Percentiles rank a stretch among this genome's conserved stretches.
These are phyloP conservation scores for Secale cereale DNA, from an alignment of 176 grass and related monocot species.

Conservation along the genomic window DNA sequence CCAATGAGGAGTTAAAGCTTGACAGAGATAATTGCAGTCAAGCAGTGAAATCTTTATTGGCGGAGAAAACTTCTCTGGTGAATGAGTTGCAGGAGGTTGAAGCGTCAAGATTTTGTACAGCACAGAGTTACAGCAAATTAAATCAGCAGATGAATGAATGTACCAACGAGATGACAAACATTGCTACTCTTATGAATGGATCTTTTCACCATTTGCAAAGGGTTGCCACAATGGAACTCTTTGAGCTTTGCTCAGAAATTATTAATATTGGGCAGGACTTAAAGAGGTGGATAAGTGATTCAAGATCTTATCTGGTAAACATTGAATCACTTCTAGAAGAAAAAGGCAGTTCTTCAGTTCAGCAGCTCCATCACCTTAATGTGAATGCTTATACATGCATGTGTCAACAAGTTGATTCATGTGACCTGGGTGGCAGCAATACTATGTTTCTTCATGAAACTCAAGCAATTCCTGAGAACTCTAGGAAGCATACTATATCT, in stretches of 20 bases:
- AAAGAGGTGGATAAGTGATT: conserved; percentile 53
- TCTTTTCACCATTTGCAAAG: conserved; percentile 59
- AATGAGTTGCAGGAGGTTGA: conserved; percentile 48
- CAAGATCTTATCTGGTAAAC: conserved; percentile 45
- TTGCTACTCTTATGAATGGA: conserved; percentile 40
- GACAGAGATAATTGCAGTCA: conserved; percentile 56
- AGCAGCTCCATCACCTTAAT: conserved; percentile 25
- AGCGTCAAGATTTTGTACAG: conserved; percentile 40
- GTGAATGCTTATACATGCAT: conserved; percentile 22
- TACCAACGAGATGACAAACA: conserved; percentile 41
- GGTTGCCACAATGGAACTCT: conserved; percentile 40
- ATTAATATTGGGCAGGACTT: conserved; percentile 57
- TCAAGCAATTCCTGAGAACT: conserved; percentile 12
- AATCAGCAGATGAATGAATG: conserved; percentile 42
- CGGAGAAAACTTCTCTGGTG: conserved; percentile 39
- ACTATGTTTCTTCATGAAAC: background rate
- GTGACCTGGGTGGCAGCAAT: background rate
- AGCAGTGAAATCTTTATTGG: conserved; percentile 29
- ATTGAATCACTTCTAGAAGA: conserved; percentile 36
- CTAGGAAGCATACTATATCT: background rate
- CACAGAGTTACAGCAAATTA: conserved; percentile 33
- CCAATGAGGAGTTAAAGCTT: conserved; percentile 58
- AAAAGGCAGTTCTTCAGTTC: conserved; percentile 24
- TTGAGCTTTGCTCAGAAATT: conserved; percentile 50
- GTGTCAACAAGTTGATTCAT: conserved; percentile 30